These are phyloP conservation scores for Epichloe gansuensis DNA, from an alignment of 2,329 filamentous ascomycete species.

Conservation along the genomic window DNA sequence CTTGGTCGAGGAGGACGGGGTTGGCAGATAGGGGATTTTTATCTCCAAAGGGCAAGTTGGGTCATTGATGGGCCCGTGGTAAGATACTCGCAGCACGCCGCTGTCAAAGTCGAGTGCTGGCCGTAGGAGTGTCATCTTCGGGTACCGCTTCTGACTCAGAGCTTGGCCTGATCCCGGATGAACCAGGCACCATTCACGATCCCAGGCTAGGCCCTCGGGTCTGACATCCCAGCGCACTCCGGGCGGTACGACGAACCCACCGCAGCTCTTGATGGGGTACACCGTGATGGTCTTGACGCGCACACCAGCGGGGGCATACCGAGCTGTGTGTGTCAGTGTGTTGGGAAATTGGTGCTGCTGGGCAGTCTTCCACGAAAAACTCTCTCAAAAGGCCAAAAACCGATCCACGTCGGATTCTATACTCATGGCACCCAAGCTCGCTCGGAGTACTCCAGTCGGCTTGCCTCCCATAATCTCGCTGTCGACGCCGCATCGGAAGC, in stretches of 20 bases:
- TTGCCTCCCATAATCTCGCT: constrained; percentile 74
- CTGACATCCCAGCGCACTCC: constrained; percentile 61
- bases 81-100: constrained; percentile 52
- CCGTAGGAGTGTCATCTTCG: constrained; percentile 73
- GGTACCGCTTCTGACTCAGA: constrained; percentile 79
- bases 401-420: constrained; percentile 58
- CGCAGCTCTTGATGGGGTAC: constrained; percentile 93
- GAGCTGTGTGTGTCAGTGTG: neutral
- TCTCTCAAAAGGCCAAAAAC: constrained; percentile 63
- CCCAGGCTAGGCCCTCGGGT: constrained; percentile 79
- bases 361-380: constrained; percentile 38
- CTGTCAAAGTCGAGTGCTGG: constrained; percentile 60
- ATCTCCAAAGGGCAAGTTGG: constrained; percentile 19
- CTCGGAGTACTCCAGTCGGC: constrained; percentile 75
- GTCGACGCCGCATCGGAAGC: constrained; percentile 73
- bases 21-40: constrained; percentile 52
- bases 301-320: constrained; percentile 6
- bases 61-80: constrained; percentile 22
- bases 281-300: constrained; percentile 55
- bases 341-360: neutral
- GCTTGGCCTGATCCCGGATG: constrained; percentile 76
- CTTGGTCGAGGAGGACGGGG: constrained; percentile 40
- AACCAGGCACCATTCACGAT: constrained; percentile 91
- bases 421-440: constrained; percentile 86
- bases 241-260: constrained; percentile 58